A percentile compares a stretch with the other conserved stretches of the same genome.
These are phyloP conservation scores for Phytopythium ostracodes DNA, from an alignment of 352 stramenopile species.

Conservation along the genomic window DNA sequence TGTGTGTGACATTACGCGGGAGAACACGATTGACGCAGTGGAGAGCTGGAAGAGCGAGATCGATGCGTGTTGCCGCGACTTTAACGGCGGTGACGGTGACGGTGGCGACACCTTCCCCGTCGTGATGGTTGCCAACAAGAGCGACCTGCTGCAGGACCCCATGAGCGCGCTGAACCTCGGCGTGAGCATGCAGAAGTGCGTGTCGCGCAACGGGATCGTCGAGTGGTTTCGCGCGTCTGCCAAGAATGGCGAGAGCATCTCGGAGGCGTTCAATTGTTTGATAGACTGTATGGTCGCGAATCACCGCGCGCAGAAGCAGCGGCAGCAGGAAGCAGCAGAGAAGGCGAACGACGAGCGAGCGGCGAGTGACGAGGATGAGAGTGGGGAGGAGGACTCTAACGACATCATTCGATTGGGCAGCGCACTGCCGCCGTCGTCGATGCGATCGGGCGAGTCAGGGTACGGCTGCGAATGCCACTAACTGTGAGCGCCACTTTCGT, in stretches of 20 bases:
- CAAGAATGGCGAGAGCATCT: constrained; percentile 61
- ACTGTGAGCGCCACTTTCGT: neutral
- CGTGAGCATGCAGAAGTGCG: constrained; percentile 85
- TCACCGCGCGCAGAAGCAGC: constrained; percentile 28
- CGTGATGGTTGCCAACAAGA: constrained; percentile 85
- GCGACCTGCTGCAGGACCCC: constrained; percentile 69
- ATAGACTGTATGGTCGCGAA: constrained; percentile 57
- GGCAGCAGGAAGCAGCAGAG: constrained; percentile 9
- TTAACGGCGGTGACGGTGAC: constrained; percentile 16
- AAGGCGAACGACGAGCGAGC: neutral
- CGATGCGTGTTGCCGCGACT: constrained; percentile 51
- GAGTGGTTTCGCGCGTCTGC: constrained; percentile 78
- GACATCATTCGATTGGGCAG: constrained; percentile 46
- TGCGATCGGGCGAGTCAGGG: constrained; percentile 18
- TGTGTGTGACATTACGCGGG: constrained; percentile 85
- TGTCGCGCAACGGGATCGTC: constrained; percentile 61
- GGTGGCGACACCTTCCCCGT: constrained; percentile 49
- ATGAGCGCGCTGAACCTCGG: constrained; percentile 65
- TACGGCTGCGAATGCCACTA: constrained; percentile 56
- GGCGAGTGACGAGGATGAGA: constrained; percentile 1
- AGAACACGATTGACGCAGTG: constrained; percentile 83
- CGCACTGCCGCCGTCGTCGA: constrained; percentile 18
- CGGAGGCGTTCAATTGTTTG: constrained; percentile 58
- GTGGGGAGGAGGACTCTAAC: constrained; percentile 4
- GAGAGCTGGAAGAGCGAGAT: constrained; percentile 80